Conservation (phyloP, 2,329 filamentous ascomycete species). For the Cladophialophora chaetospira region DNA sequence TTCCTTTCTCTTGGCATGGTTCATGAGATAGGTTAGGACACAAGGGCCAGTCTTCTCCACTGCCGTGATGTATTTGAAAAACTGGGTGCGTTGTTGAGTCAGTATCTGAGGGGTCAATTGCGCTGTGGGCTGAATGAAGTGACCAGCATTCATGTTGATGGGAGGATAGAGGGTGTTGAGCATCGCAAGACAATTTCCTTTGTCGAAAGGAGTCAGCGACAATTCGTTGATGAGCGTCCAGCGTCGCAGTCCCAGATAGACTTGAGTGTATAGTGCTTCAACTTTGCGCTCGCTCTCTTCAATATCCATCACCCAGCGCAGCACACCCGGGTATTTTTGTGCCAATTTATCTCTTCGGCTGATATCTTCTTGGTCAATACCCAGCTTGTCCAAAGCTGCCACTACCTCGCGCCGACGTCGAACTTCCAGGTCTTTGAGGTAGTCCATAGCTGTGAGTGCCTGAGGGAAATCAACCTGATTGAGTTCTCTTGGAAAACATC, state of each 20-base stretch:
- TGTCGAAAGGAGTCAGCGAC: slow-evolving; percentile 63
- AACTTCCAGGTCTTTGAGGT: slow-evolving; percentile 64
- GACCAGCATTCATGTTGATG: slow-evolving; percentile 40
- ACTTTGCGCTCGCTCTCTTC: slow-evolving; percentile 54
- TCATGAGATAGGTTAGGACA: slow-evolving; percentile 56
- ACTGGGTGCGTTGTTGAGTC: slow-evolving; percentile 59
- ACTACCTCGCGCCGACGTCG: slow-evolving; percentile 61
- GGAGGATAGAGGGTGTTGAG: slow-evolving; percentile 69
- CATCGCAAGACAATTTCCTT: slow-evolving; percentile 67
- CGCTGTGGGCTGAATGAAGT: slow-evolving; percentile 50
- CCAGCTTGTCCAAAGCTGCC: slow-evolving; percentile 59
- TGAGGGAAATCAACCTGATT: slow-evolving; percentile 65
- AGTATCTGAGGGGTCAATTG: slow-evolving; percentile 56
- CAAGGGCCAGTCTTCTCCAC: slow-evolving; percentile 59
- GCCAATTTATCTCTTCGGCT: slow-evolving; percentile 52
- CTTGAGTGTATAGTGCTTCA: slow-evolving; percentile 60
- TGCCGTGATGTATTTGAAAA: slow-evolving; percentile 63
- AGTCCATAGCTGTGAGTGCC: slow-evolving; percentile 66
- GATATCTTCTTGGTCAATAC: slow-evolving; percentile 53
- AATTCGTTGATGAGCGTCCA: slow-evolving; percentile 70
- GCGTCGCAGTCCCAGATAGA: slow-evolving; percentile 63
- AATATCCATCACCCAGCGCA: slow-evolving; percentile 57
- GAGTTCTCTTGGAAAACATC: slow-evolving; percentile 59
- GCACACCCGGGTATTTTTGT: slow-evolving; percentile 56
- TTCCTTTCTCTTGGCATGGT: slow-evolving; percentile 52